Evolutionary conservation across 2,329 filamentous ascomycete genomes (phyloP), one percentile per base, ranked within the genome.

Genomic region (Mollisia scopiformis): DNA sequence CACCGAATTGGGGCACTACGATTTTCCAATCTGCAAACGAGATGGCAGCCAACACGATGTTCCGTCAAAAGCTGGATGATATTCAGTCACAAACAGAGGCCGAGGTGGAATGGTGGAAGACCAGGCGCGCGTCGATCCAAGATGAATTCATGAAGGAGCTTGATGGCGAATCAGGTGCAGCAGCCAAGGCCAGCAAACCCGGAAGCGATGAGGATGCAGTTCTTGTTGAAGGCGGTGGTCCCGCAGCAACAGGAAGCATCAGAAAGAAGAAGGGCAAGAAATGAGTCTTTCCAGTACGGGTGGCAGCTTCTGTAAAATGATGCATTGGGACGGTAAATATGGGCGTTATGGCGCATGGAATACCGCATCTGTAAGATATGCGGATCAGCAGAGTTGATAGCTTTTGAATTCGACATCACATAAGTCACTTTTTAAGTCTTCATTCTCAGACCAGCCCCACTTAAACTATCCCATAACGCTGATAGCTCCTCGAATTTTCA

Each of bases 11-110:
- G 95, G 95, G 95, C 63, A 89, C 95, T 74, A 87, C 86, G 59
- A 98, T 99, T 75, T 99, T 99, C 84, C 95, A 99, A 77, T 93
- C 91, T 49, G 95, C 95, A 58, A 96, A 96, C 77, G 95, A 99
- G 77, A 97, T 99, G 77, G 88, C 90, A 61, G 89, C 92, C 73
- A 97, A 97, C 78, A 84, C 86, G 43, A 79, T 88, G 50, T 84
- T 97, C 72, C 90, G 92, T 67, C 82, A 88, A 66, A 85, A 88
- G 53, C 82, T 97, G 21, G 84, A 88, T 50, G 89, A 93, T 64
- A 87, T 97, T 61, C 88, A 93, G 70, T 79, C 81, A 28, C 89
- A 91, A 71, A 80, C 87, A 1, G 82, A 84, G 10, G 80, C 86
- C 41, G 95, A 98, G 78, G 91, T 90, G 78, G 84, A 89, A 72